Conservation (phyloP, 2,329 filamentous ascomycete genomes). For the Zasmidium cellare region DNA sequence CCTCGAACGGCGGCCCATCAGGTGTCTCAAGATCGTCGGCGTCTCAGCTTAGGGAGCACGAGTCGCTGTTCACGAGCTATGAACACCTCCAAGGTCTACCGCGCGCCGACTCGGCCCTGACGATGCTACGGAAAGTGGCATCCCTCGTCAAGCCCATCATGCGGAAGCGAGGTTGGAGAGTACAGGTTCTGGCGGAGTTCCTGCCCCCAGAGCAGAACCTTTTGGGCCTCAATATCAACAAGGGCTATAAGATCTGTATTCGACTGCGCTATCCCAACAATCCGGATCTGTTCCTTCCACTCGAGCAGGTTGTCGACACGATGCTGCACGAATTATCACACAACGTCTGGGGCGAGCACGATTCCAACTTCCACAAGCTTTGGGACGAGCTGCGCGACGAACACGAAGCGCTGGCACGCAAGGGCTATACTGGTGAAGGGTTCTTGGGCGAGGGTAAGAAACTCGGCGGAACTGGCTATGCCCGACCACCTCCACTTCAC, state of each 20-base stretch:
- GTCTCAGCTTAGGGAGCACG: slow-evolving; percentile 45
- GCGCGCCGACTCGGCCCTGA: slow-evolving; percentile 46
- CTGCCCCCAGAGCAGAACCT: slow-evolving; percentile 73
- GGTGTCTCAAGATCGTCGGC: slow-evolving; percentile 35
- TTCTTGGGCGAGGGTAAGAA: slow-evolving; percentile 75
- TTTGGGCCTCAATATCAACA: slow-evolving; percentile 76
- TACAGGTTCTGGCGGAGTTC: slow-evolving; percentile 80
- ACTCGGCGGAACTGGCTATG: slow-evolving; percentile 61
- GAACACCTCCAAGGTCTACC: slow-evolving; percentile 50
- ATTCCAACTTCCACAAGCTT: slow-evolving; percentile 76
- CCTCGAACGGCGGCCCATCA: slow-evolving; percentile 32
- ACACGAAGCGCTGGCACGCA: slow-evolving; percentile 70
- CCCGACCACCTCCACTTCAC: slow-evolving; percentile 62
- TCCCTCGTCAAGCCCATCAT: slow-evolving; percentile 94
- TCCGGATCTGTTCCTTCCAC: slow-evolving; percentile 71
- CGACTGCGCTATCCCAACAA: slow-evolving; percentile 77
- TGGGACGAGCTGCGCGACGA: slow-evolving; percentile 91
- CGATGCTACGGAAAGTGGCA: slow-evolving; percentile 74
- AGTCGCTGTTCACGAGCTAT: slow-evolving; percentile 51
- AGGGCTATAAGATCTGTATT: slow-evolving; percentile 76
- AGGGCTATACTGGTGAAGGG: slow-evolving; percentile 88
- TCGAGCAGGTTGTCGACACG: slow-evolving; percentile 82
- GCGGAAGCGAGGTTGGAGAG: slow-evolving; percentile 79
- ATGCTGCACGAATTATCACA: slow-evolving; percentile 95
- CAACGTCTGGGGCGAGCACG: slow-evolving; percentile 79